Evolutionary conservation across 495 filamentous ascomycete genomes (phyloP).

Genomic region (Daldinia bambusicola): DNA sequence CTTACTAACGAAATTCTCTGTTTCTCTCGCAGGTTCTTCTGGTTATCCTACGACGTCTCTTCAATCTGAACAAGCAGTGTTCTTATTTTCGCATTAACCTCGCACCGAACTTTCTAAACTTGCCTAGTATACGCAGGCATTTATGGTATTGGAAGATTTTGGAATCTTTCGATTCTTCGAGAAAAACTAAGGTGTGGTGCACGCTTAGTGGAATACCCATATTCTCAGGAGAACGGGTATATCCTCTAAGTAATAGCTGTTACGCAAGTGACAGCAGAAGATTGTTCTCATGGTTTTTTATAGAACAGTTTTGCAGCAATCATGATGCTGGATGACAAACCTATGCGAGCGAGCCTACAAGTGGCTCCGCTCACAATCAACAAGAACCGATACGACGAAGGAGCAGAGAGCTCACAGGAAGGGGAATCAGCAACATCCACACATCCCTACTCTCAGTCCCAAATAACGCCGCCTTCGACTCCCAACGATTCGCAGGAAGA

Average conservation of each 20-base stretch:
- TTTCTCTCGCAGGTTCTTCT: constrained; percentile 24
- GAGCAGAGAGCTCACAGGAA: constrained; percentile 55
- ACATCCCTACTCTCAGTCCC: constrained; percentile 58
- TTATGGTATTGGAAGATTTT: constrained; percentile 10
- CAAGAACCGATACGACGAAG: constrained; percentile 66
- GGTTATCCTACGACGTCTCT: constrained; percentile 20
- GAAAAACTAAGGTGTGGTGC: constrained; percentile 17
- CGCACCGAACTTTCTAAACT: constrained; percentile 17
- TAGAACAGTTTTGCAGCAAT: constrained; percentile 48
- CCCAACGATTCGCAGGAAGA: constrained; percentile 71
- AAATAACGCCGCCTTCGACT: constrained; percentile 79
- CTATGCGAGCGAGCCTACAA: constrained; percentile 67
- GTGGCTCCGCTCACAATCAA: constrained; percentile 80
- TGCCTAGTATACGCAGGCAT: constrained; percentile 4
- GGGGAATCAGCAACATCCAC: constrained; percentile 51
- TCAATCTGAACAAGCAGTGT: constrained; percentile 4
- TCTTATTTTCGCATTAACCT: constrained; percentile 11
- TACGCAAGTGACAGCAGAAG: constrained; percentile 42
- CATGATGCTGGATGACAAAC: constrained; percentile 63
- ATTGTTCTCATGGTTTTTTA: constrained; percentile 53
- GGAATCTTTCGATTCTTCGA: constrained; percentile 7
- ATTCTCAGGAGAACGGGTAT: constrained; percentile 26
- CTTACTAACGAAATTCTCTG: constrained; percentile 23
- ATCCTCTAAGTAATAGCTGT: constrained; percentile 38
- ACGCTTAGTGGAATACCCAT: constrained; percentile 2